Conservation (phyloP, 495 filamentous ascomycete genomes). For the Hypoxylon crocopeplum region DNA sequence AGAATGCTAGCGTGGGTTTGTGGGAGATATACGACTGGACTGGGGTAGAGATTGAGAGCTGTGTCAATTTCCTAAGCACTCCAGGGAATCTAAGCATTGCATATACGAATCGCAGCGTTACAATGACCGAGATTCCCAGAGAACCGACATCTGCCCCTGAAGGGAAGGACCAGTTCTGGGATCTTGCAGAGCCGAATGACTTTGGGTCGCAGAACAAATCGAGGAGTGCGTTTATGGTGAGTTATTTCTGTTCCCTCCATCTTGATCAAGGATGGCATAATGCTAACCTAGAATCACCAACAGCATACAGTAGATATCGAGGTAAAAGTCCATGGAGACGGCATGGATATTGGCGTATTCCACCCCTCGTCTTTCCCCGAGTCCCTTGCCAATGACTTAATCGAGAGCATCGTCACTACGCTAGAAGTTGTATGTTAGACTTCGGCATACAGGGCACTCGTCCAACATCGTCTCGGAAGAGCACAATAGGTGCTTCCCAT, state of each 20-base stretch:
- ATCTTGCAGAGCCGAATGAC: slow-evolving; percentile 5
- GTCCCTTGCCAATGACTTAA: slow-evolving; percentile 12
- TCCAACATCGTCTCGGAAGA: not conserved
- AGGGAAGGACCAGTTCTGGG: not conserved
- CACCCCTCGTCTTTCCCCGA: slow-evolving; percentile 35
- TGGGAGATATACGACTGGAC: slow-evolving; percentile 61
- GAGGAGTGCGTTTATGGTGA: slow-evolving; percentile 45
- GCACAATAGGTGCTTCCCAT: not conserved
- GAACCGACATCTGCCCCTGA: not conserved
- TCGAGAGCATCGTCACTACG: slow-evolving; percentile 11
- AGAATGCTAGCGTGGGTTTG: slow-evolving; percentile 47
- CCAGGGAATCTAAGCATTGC: slow-evolving; percentile 24
- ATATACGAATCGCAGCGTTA: slow-evolving; percentile 18
- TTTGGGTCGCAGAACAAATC: slow-evolving; percentile 32
- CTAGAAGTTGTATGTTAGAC: slow-evolving; percentile 15
- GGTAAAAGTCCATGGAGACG: slow-evolving; percentile 50
- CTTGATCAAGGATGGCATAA: slow-evolving; percentile 5
- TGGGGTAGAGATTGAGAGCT: slow-evolving; percentile 52
- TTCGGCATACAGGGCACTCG: not conserved
- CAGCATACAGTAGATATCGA: slow-evolving; percentile 65
- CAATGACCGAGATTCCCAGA: slow-evolving; percentile 18
- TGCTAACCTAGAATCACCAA: slow-evolving; percentile 4
- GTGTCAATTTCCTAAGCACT: slow-evolving; percentile 63
- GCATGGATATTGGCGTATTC: slow-evolving; percentile 64
- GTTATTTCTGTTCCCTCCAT: slow-evolving; percentile 10